A percentile compares a stretch with the other conserved stretches of the same genome.
These are phyloP conservation scores for Fusarium devonianum DNA, from an alignment of 2,329 filamentous ascomycete species.

Conservation along the genomic window DNA sequence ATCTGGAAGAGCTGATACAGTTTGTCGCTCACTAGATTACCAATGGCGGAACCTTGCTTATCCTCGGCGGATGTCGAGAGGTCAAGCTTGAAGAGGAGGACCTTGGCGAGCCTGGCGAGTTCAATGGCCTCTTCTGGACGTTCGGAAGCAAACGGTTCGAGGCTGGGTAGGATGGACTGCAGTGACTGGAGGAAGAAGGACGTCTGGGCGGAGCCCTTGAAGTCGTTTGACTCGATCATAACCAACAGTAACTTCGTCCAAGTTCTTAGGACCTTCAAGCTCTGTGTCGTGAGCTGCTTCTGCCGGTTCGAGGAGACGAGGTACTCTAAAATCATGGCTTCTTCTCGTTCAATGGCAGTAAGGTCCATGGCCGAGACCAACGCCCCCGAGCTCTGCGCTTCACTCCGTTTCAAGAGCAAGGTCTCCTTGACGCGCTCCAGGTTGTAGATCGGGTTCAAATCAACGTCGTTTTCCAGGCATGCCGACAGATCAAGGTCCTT, in stretches of 20 bases:
- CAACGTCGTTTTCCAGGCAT: conserved; percentile 67
- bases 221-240: conserved; percentile 82
- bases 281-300: conserved; percentile 61
- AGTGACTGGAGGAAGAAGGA: conserved; percentile 86
- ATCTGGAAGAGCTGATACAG: conserved; percentile 91
- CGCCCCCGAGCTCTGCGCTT: conserved; percentile 59
- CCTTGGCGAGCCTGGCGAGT: conserved; percentile 77
- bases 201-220: conserved; percentile 74
- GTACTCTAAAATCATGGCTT: conserved; percentile 65
- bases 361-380: conserved; percentile 60
- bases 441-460: conserved; percentile 69
- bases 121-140: conserved; percentile 75
- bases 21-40: conserved; percentile 85
- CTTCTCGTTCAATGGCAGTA: conserved; percentile 63
- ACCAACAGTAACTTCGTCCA: conserved; percentile 88
- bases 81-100: conserved; percentile 76
- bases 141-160: conserved; percentile 78
- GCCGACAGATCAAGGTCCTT: conserved; percentile 70
- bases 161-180: conserved; percentile 85
- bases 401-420: conserved; percentile 72
- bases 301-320: conserved; percentile 70
- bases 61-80: conserved; percentile 51
- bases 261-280: conserved; percentile 74
- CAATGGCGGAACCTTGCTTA: conserved; percentile 57
- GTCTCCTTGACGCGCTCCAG: conserved; percentile 76